These are phyloP conservation scores for Arabidopsis lyrata DNA, from an alignment of 441 rosid species.

Conservation along the genomic window DNA sequence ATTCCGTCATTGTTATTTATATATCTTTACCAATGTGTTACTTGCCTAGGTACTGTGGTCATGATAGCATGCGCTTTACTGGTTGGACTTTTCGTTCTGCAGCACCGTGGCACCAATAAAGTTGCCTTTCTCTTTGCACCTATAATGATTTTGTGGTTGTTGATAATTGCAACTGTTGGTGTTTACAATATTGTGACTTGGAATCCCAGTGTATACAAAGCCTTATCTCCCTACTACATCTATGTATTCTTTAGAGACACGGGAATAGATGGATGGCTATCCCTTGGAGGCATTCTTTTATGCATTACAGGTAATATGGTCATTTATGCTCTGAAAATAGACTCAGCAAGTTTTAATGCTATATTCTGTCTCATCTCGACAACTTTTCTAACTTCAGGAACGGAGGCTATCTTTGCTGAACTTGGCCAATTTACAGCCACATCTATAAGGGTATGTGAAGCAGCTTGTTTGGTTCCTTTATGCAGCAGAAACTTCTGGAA, in stretches of 20 bases:
- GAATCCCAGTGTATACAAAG: conserved; percentile 76
- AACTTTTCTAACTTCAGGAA: conserved; percentile 64
- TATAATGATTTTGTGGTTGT: conserved; percentile 76
- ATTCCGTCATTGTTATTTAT: conserved; percentile 21
- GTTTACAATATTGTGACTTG: conserved; percentile 74
- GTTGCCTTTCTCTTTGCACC: conserved; percentile 82
- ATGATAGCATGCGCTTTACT: conserved; percentile 67
- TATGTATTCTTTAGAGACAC: conserved; percentile 70
- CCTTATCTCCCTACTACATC: conserved; percentile 85
- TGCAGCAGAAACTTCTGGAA: conserved; percentile 10
- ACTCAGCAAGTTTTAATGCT: neutral
- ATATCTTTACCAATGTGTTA: conserved; percentile 8
- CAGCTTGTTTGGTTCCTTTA: conserved; percentile 14
- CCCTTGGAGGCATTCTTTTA: conserved; percentile 82
- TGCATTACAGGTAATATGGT: conserved; percentile 73
- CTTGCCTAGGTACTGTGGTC: conserved; percentile 70
- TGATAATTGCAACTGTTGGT: conserved; percentile 71
- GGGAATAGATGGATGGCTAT: conserved; percentile 84
- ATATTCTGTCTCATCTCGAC: conserved; percentile 36
- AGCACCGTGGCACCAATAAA: conserved; percentile 80
- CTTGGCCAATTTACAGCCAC: conserved; percentile 81
- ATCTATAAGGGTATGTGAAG: conserved; percentile 70
- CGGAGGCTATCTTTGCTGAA: conserved; percentile 81
- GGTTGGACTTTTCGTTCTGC: conserved; percentile 91
- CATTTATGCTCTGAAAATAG: conserved; percentile 5